These are phyloP conservation scores for Funneliformis mosseae DNA, from an alignment of 192 early-diverging fungal species.

Conservation along the genomic window DNA sequence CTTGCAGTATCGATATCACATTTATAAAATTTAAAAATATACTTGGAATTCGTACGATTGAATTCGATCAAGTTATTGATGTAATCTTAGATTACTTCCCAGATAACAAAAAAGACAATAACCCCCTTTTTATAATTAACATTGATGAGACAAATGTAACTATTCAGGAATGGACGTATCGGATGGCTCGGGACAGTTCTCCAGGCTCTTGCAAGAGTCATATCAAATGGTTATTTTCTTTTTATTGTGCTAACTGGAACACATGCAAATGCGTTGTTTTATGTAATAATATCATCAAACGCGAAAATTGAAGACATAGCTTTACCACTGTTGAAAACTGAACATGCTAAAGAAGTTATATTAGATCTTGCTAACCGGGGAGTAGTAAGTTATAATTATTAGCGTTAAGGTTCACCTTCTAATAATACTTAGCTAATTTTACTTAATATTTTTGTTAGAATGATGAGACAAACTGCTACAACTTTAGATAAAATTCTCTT, in stretches of 20 bases:
- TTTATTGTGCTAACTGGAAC: not conserved
- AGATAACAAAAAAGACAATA: not conserved
- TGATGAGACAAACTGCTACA: not conserved
- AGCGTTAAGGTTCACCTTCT: not conserved
- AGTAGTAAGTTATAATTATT: slow-evolving; percentile 8
- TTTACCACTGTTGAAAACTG: not conserved
- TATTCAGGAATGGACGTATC: not conserved
- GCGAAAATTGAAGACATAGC: slow-evolving; percentile 1
- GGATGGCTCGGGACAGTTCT: not conserved
- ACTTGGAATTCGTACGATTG: not conserved
- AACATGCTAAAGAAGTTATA: slow-evolving; percentile 11
- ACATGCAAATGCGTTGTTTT: not conserved
- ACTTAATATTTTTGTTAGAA: slow-evolving; percentile 12
- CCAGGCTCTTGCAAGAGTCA: not conserved
- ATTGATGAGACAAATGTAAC: slow-evolving; percentile 14
- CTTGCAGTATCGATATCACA: not conserved
- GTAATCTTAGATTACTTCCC: not conserved
- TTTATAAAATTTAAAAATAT: not conserved
- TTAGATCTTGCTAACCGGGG: not conserved
- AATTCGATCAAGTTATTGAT: not conserved
- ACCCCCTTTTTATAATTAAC: slow-evolving; percentile 8
- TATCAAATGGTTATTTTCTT: slow-evolving; percentile 2
- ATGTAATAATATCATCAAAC: not conserved
- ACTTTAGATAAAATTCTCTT: too few relatives aligned
- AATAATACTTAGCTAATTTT: not conserved